Conservation (phyloP, 2,329 filamentous ascomycete species). For the Alternaria viburni region DNA sequence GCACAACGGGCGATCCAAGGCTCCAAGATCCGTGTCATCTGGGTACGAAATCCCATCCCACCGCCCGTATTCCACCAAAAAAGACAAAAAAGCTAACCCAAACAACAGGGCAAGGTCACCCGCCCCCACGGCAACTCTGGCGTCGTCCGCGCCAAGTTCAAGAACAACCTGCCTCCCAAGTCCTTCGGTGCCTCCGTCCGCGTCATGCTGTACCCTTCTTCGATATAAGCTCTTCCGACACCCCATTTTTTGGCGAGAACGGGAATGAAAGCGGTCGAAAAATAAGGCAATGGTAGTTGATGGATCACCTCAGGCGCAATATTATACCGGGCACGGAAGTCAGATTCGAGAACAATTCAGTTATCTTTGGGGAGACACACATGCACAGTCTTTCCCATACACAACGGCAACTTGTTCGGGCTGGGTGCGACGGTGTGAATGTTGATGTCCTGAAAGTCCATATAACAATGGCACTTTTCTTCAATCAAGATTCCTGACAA, state of each 20-base stretch:
- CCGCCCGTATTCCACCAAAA: neutral
- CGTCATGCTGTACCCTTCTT: conserved; percentile 97
- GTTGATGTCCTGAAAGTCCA: conserved; percentile 44
- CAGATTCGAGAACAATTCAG: conserved; percentile 32
- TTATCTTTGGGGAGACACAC: conserved; percentile 29
- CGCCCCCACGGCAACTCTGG: conserved; percentile 97
- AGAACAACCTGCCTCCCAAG: conserved; percentile 92
- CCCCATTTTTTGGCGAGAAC: conserved; percentile 29
- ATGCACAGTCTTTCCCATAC: conserved; percentile 40
- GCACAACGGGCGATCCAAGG: conserved; percentile 93
- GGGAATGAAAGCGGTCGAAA: conserved; percentile 30
- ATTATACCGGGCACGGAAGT: conserved; percentile 33
- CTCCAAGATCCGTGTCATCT: conserved; percentile 98
- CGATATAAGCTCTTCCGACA: conserved; percentile 72
- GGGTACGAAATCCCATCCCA: conserved; percentile 13
- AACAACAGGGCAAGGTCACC: conserved; percentile 72
- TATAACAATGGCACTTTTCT: conserved; percentile 45
- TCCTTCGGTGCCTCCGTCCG: conserved; percentile 87
- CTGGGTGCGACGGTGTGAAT: conserved; percentile 46
- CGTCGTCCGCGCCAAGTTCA: conserved; percentile 97
- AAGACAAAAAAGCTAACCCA: neutral
- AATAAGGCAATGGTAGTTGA: conserved; percentile 26
- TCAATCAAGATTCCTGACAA: conserved; percentile 48
- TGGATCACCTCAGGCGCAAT: conserved; percentile 34
- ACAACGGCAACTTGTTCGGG: conserved; percentile 43